These are phyloP conservation scores for Leccinum solheimii DNA, from an alignment of 1,284 basidiomycete genomes.

Conservation along the genomic window DNA sequence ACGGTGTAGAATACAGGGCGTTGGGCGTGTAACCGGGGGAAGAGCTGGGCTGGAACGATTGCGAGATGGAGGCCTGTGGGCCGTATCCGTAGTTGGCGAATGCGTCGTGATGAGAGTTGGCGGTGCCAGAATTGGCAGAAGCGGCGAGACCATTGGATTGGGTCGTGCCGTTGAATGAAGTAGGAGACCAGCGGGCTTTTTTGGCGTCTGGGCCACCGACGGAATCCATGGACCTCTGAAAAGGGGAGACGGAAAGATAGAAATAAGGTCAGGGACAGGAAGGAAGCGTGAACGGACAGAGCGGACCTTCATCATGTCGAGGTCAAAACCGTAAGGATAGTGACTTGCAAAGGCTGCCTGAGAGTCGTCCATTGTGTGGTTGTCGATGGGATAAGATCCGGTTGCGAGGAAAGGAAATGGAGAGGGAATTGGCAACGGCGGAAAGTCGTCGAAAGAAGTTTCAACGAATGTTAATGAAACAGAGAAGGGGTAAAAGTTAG, in stretches of 20 bases:
- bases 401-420: conserved; percentile 32
- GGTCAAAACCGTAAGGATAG: conserved; percentile 71
- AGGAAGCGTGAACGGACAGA: neutral
- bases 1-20: conserved; percentile 71
- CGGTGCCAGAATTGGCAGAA: conserved; percentile 37
- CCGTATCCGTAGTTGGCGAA: conserved; percentile 85
- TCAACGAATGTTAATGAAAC: conserved; percentile 36
- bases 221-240: conserved; percentile 77
- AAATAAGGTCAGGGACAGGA: conserved; percentile 2
- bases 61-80: conserved; percentile 65
- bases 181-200: conserved; percentile 84
- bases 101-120: conserved; percentile 54
- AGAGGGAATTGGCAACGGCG: conserved; percentile 41
- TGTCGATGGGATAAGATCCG: conserved; percentile 24
- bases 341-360: conserved; percentile 67
- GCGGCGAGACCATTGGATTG: conserved; percentile 36
- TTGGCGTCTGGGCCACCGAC: conserved; percentile 79
- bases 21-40: conserved; percentile 46
- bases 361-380: conserved; percentile 64
- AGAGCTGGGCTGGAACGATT: conserved; percentile 41
- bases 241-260: conserved; percentile 1
- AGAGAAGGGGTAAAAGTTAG: conserved; percentile 45
- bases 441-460: conserved; percentile 39
- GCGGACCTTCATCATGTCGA: conserved; percentile 86
- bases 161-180: conserved; percentile 49